Evolutionary conservation across 148 eudicot genomes (phyloP).

Genomic region (Fagopyrum homotropicum): DNA sequence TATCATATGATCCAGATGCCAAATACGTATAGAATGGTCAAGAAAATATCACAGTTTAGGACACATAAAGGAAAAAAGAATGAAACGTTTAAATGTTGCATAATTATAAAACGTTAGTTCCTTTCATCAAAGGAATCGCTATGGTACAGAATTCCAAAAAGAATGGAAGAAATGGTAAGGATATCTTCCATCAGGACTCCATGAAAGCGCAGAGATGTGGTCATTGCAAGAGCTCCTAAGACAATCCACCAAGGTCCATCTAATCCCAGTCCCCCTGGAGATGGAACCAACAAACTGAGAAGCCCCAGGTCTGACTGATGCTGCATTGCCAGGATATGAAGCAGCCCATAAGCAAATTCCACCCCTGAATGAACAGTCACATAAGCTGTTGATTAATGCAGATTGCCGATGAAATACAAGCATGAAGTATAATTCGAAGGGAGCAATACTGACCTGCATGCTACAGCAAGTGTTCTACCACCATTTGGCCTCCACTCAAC

Average conservation of each 20-base stretch:
- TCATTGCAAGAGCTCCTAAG: constrained; percentile 65
- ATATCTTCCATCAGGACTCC: constrained; percentile 99
- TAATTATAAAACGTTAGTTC: background rate
- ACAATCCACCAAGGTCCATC: constrained; percentile 94
- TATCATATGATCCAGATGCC: constrained; percentile 92
- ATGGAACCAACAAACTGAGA: constrained; percentile 58
- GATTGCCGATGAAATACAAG: background rate
- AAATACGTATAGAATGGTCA: constrained; percentile 67
- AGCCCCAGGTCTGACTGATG: constrained; percentile 84
- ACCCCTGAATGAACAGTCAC: constrained; percentile 43
- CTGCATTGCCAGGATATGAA: constrained; percentile 85
- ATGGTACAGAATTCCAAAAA: background rate
- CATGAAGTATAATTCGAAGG: constrained; percentile 1
- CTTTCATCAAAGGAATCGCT: background rate
- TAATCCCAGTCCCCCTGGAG: constrained; percentile 62
- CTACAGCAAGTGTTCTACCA: constrained; percentile 86
- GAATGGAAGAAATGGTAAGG: constrained; percentile 24
- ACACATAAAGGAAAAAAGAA: background rate
- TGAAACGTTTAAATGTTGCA: background rate
- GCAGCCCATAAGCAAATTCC: constrained; percentile 97
- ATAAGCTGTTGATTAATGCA: background rate
- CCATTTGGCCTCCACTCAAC: constrained; percentile 99
- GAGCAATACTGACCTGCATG: constrained; percentile 75
- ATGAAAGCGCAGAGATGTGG: constrained; percentile 83
- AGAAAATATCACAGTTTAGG: constrained; percentile 27